Evolutionary conservation across 2,329 filamentous ascomycete species (phyloP), one percentile per base, ranked within the genome.

Genomic region (Hypomyces rosellus): DNA sequence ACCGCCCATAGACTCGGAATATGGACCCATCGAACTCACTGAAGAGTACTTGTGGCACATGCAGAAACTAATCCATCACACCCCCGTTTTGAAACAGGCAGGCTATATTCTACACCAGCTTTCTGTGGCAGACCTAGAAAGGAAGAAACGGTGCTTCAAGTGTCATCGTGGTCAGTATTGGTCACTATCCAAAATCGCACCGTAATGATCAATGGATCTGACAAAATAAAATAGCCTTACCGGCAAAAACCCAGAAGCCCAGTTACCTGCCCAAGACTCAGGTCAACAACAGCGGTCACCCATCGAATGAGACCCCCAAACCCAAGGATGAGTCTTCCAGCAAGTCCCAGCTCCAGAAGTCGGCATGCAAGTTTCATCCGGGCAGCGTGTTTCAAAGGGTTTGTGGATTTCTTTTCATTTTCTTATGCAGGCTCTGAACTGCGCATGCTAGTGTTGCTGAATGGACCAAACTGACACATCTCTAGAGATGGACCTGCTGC

Each of bases 401-500:
- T 58, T 34, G 58, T 43, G 16, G 20, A 34, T 47, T 8, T 34
- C 36, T n/a, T 34, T 22, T 5, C 7, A 11, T 30, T 30, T 8
- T 2, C 6, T 30, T 8, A 8, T 11, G 9, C 25, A 30, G 4
- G 25, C 25, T 30, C 6, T 8, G 9, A 6, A 30, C 9, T 7
- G 25, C 25, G 6, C 25, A 30, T 11, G 25, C 25, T 6, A 8
- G 25, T 6, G 9, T 30, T 30, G 6, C 8, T 30, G 25, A 30
- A 30, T 30, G 25, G 25, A 30, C 8, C 25, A 30, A 30, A 30
- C 25, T 30, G 25, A 30, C 25, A 30, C 11, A 2, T 1, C 4
- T 14, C 25, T 43, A 65, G 61, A 48, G 49, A 49, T 68, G 64
- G 62, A 62, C 63, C 11, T 69, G 66, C 54, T 69, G 66, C 51